Evolutionary conservation across 345 rosid genomes (phyloP).

Genomic region (Syzygium aromaticum): DNA sequence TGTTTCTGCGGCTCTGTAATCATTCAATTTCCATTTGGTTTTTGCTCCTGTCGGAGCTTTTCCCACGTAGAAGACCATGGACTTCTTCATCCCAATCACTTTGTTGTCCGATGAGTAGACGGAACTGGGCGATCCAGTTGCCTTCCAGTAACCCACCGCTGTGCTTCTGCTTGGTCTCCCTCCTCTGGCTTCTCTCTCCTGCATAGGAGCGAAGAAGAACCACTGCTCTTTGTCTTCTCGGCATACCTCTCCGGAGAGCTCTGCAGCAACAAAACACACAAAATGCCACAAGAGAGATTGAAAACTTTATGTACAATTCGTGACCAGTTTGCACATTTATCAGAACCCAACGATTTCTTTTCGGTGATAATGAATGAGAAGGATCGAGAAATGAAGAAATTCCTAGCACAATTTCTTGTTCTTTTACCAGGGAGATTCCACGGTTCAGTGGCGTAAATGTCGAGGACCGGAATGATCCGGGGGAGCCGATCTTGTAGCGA

Average conservation of each 20-base stretch:
- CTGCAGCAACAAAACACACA: constrained; percentile 19
- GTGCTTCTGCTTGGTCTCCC: not conserved
- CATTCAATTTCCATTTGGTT: constrained; percentile 7
- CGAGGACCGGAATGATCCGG: not conserved
- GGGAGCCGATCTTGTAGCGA: not conserved
- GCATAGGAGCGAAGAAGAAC: not conserved
- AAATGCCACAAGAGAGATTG: not conserved
- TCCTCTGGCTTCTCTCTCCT: not conserved
- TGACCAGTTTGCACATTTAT: not conserved
- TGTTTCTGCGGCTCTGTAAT: constrained; percentile 60
- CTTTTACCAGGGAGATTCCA: not conserved
- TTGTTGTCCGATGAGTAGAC: not conserved
- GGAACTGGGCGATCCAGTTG: not conserved
- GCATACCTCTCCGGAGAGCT: constrained; percentile 48
- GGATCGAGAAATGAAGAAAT: not conserved
- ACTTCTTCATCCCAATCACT: not conserved
- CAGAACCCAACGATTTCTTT: not conserved
- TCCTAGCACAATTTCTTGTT: not conserved
- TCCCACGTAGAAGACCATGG: not conserved
- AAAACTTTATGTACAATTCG: not conserved
- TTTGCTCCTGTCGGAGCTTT: not conserved
- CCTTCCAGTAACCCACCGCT: not conserved
- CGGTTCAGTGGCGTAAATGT: not conserved
- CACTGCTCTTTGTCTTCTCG: constrained; percentile 17
- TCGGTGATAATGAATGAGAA: not conserved